Conservation (phyloP, 106 monocot genomes). For the Dendrobium huoshanense region DNA sequence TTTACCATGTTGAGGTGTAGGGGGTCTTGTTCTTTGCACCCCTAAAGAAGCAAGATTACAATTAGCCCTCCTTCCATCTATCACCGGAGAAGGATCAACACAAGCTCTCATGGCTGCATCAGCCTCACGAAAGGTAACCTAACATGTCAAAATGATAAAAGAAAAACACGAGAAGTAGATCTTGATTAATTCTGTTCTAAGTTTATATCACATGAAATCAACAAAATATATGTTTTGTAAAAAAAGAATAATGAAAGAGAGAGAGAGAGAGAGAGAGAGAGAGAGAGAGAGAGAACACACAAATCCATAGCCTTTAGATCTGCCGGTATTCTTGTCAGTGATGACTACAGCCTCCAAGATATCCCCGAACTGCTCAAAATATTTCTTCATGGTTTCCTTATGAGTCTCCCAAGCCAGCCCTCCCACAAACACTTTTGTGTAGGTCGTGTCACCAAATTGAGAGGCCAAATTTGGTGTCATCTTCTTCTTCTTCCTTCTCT, state of each 20-base stretch:
- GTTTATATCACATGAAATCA: neutral
- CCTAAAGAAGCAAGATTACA: conserved; percentile 78
- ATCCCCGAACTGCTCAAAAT: conserved; percentile 97
- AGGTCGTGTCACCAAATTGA: conserved; percentile 80
- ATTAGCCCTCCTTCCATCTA: conserved; percentile 78
- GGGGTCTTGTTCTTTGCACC: conserved; percentile 48
- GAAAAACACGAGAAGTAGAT: neutral
- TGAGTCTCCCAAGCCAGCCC: conserved; percentile 93
- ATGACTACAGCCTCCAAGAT: conserved; percentile 95
- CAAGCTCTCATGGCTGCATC: conserved; percentile 24
- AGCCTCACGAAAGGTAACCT: conserved; percentile 22
- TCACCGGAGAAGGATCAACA: conserved; percentile 70
- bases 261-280: neutral
- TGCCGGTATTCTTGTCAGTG: conserved; percentile 87
- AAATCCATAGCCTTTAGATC: conserved; percentile 97
- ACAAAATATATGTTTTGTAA: neutral
- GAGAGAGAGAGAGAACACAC: conserved; percentile 25
- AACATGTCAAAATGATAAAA: conserved; percentile 1
- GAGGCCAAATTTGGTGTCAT: conserved; percentile 46
- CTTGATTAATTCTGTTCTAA: neutral
- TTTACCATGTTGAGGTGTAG: conserved; percentile 47
- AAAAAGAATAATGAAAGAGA: neutral
- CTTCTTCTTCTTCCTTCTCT: conserved; percentile 13
- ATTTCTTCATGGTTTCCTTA: conserved; percentile 84
- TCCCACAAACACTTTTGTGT: conserved; percentile 94